Conservation (phyloP, 371 early-diverging fungal species). For the Mucor circinelloides region DNA sequence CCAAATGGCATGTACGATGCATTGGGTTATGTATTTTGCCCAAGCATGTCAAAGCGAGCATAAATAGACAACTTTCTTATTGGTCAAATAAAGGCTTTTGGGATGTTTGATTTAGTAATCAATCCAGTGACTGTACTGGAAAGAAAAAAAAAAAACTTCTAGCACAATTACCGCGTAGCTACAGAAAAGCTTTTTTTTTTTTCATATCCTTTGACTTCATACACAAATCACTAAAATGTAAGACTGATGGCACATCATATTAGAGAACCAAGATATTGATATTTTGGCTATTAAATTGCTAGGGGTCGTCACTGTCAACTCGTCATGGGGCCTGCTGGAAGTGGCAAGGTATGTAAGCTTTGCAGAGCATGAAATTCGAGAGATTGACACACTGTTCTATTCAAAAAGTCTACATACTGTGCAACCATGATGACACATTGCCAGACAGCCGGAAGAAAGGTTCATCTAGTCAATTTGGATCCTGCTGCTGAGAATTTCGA, state of each 20-base stretch:
- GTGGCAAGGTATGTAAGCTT: conserved; percentile 77
- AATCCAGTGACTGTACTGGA: background rate
- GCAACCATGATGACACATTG: conserved; percentile 92
- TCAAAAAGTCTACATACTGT: conserved; percentile 92
- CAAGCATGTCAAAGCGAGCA: background rate
- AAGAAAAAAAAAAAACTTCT: background rate
- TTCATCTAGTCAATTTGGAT: conserved; percentile 97
- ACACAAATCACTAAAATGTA: background rate
- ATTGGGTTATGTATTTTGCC: background rate
- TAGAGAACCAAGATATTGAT: background rate
- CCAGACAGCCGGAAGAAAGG: conserved; percentile 76
- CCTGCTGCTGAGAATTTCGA: conserved; percentile 97
- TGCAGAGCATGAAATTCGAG: background rate
- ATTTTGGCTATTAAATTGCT: background rate
- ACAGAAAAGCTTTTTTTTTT: background rate
- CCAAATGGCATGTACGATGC: background rate
- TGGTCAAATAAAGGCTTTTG: too few relatives aligned
- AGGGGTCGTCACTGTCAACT: conserved; percentile 92
- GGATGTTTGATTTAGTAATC: background rate
- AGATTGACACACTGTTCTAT: background rate
- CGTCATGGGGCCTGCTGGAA: conserved; percentile 98
- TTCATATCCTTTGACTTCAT: background rate
- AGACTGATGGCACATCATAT: background rate
- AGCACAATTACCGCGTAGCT: background rate
- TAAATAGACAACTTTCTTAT: too few relatives aligned